Evolutionary conservation across 1,284 basidiomycete species (phyloP), one percentile per base, ranked within the genome.

Genomic region (Trametes polyzona): DNA sequence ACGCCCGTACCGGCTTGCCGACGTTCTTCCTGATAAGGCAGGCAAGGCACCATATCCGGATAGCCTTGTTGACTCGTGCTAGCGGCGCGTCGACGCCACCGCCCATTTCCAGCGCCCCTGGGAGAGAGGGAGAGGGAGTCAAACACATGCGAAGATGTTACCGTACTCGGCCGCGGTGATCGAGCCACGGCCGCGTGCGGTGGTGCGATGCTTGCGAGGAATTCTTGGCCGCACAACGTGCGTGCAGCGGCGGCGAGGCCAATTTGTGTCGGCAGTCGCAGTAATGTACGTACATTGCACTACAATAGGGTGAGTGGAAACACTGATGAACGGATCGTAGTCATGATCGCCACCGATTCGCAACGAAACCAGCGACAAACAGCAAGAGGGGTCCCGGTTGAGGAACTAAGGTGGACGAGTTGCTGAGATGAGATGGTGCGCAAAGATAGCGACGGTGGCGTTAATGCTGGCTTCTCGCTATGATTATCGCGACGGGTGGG

Each of bases 21-120:
- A 50, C 54, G 12, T 56, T 56, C 42, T 19, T 30, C 54, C 54
- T 26, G 10, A 39, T 50, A 26, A 29, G 54, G 54, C 14, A 54
- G 39, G 37, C 29, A 11, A 7, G 23, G 29, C n/a, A 14, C 52
- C 52, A 36, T 35, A 54, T 54, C 29, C 4, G 52, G 52, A 37
- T 24, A 19, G 47, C 47, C 42, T 49, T 36, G 42, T 47, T 47
- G 53, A 43, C 53, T 49, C 54, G 32, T 11, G 47, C 44, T 19
- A 24, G 26, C 37, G 24, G 26, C 16, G 47, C 29, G 27, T 24
- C 24, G 10, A n/a, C 35, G 29, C 24, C 46, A 32, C 29, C 29
- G 19, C 29, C n/a, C n/a, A n/a, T n/a, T n/a, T n/a, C n/a, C n/a
- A n/a, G n/a, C n/a, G n/a, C n/a, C n/a, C n/a, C n/a, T n/a, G n/a